These are phyloP conservation scores for Aspergillus sp. DNA, from an alignment of 2,329 filamentous ascomycete species.

Conservation along the genomic window DNA sequence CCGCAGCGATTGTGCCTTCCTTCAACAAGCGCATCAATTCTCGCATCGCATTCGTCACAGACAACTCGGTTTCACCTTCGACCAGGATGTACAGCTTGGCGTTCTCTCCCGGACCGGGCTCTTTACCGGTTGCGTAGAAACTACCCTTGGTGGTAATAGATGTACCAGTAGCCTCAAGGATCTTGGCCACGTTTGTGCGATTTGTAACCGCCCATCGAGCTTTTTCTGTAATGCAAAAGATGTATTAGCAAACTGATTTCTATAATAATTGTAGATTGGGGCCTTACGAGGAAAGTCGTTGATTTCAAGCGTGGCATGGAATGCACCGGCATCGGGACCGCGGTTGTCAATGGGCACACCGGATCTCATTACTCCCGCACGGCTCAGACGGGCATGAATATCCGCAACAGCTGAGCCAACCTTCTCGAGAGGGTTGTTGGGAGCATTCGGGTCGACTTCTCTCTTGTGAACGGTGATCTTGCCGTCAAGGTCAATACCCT, in stretches of 20 bases:
- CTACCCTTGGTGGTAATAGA: slow-evolving; percentile 97
- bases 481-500: slow-evolving; percentile 61
- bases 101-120: slow-evolving; percentile 70
- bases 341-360: slow-evolving; percentile 98
- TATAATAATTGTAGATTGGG: neutral
- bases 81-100: slow-evolving; percentile 98
- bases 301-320: slow-evolving; percentile 96
- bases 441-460: slow-evolving; percentile 52
- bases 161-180: slow-evolving; percentile 88
- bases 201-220: slow-evolving; percentile 98
- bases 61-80: slow-evolving; percentile 92
- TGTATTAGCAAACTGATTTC: slow-evolving; percentile 6
- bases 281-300: slow-evolving; percentile 87
- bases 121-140: slow-evolving; percentile 81
- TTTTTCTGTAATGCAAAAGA: slow-evolving; percentile 60
- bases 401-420: slow-evolving; percentile 86
- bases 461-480: slow-evolving; percentile 74
- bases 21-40: slow-evolving; percentile 85
- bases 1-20: slow-evolving; percentile 86
- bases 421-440: slow-evolving; percentile 74
- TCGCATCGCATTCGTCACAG: slow-evolving; percentile 85
- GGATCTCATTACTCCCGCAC: slow-evolving; percentile 82
- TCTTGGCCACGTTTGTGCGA: slow-evolving; percentile 96
- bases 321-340: slow-evolving; percentile 92
- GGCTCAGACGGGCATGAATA: slow-evolving; percentile 87